Evolutionary conservation across 257 asterid species (phyloP), one percentile per base, ranked within the genome.

Genomic region (Solanum sitiens): DNA sequence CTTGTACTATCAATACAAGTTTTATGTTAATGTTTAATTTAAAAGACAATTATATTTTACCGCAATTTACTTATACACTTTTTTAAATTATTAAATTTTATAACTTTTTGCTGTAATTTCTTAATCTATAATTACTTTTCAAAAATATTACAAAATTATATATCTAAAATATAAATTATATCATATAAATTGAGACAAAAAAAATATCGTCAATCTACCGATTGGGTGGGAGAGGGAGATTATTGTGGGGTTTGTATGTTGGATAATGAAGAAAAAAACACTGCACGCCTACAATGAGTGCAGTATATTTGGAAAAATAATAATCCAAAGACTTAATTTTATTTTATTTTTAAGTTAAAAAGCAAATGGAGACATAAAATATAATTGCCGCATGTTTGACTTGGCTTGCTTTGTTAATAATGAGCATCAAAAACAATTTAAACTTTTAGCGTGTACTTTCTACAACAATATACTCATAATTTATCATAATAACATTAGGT

Each of bases 271-370:
- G 85, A 45, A 47, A 39, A 80, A 80, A 47, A 47, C 27, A 80
- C 68, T 47, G 85, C 85, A 80, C 85, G 85, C 85, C 85, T 80
- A 50, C 16, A 80, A 80, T 47, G 85, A 47, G 85, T 80, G 40
- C 85, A 80, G 13, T 27, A 5, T 47, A 47, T 47, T 16, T 4
- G 27, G 42, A 53, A 53, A 56, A 47, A 40, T 47, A 21, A 40
- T 47, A 21, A 3, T 76, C 4, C 40, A n/a, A 23, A 37, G 35
- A 76, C 35, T 33, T 71, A 33, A 16, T 56, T 56, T 53, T 21
- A 27, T 32, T 15, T 32, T 42, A 8, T 7, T 47, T 42, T 47
- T 30, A 80, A 47, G 42, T 47, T 39, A 18, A 45, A 79, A 80
- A 80, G 85, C 10, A 79, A 45, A 45, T 8, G 37, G 67, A 47